Base-by-base conservation (phyloP, 176 grass and related monocot genomes). In the Triticum urartu region DNA sequence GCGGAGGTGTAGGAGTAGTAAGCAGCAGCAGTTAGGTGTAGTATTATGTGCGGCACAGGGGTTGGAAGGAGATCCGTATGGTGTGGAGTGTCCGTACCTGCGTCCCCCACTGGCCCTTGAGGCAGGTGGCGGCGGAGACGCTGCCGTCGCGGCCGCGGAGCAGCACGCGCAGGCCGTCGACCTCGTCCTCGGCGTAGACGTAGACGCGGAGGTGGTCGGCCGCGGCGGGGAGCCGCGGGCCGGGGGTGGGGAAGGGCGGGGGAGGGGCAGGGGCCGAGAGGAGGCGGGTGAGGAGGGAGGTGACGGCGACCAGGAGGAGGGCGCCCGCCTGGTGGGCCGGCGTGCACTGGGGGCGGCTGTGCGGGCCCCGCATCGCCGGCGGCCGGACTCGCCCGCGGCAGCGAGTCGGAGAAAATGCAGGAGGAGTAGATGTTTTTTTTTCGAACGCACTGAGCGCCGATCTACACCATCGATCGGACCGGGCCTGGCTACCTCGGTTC, bases 71-170 rank as follows among this genome's bases (percentile, higher is more conserved):
- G 43, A 52, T 45, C 72, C 3, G 25, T 75, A 2, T 21, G 78
- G 78, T 1, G 2, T 3, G n/a, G 36, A 28, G 26, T 36, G 72
- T 11, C 6, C 75, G 43, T 47, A 95, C 97, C 89, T 98, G 94
- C 17, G 97, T 98, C 33, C 94, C 97, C 97, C 97, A 98, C 77
- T 98, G 97, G 32, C 94, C 97, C 92, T 99, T 99, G 77, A 94
- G 61, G 92, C 97, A 99, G 60, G 88, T 86, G 14, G 91, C 86
- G 4, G 86, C 71, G 43, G 86, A 33, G 89, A 98, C 81, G 28
- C 36, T 40, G 77, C 66, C 79, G 52, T 95, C 89, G 34, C 89
- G 89, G 22, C 97, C 94, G 40, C 88, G 87, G 40, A 98, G 91
- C 48, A 98, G 91, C 76, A 74, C 83, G 77, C 87, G 88, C 66